These are phyloP conservation scores for Tothia fuscella DNA, from an alignment of 2,329 filamentous ascomycete genomes.

Conservation along the genomic window DNA sequence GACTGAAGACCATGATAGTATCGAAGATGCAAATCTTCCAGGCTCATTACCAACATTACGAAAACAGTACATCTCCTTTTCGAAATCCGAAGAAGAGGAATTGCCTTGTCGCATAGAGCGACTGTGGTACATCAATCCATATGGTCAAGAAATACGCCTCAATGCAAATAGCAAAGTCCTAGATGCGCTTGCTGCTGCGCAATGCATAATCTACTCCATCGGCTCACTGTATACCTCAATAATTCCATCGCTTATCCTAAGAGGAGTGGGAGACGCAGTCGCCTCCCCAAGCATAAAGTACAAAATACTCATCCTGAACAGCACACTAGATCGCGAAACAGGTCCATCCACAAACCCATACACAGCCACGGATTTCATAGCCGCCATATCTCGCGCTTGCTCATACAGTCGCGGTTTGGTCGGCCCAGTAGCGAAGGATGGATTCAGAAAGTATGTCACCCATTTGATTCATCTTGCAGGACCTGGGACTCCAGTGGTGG, in stretches of 20 bases:
- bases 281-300: constrained; percentile 41
- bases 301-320: constrained; percentile 79
- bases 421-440: constrained; percentile 18
- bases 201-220: constrained; percentile 77
- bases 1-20: constrained; percentile 46
- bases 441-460: constrained; percentile 61
- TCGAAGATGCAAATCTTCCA: constrained; percentile 71
- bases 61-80: constrained; percentile 70
- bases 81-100: constrained; percentile 62
- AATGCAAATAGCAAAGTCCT: constrained; percentile 72
- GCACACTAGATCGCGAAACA: constrained; percentile 74
- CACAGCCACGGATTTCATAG: constrained; percentile 68
- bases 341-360: constrained; percentile 55
- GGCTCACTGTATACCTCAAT: constrained; percentile 89
- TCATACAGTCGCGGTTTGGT: constrained; percentile 44
- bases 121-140: constrained; percentile 97
- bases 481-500: constrained; percentile 55
- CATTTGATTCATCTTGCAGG: constrained; percentile 74
- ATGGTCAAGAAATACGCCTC: constrained; percentile 88
- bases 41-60: constrained; percentile 71
- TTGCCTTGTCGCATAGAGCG: constrained; percentile 65
- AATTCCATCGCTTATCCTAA: constrained; percentile 68
- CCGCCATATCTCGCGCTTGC: constrained; percentile 56
- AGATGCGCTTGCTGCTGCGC: constrained; percentile 50
- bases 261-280: constrained; percentile 59